phyloP scores from a whole-genome alignment of 2,329 filamentous ascomycete genomes.

The Fusarium anthophilum region DNA sequence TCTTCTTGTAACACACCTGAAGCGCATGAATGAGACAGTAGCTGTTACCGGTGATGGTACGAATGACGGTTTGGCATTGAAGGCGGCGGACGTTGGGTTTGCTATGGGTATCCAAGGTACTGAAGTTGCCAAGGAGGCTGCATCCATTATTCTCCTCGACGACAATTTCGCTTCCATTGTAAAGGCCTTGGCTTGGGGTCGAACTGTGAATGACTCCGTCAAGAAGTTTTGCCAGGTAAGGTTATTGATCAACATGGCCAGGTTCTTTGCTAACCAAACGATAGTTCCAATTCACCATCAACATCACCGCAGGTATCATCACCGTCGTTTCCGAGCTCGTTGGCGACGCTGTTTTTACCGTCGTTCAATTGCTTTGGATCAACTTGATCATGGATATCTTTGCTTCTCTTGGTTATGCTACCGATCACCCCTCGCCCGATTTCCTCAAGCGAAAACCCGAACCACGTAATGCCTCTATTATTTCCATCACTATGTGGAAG shows the following conservation, averaged over 20 bases:
- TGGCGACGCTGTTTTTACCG: conserved; percentile 67
- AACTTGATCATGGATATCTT: conserved; percentile 78
- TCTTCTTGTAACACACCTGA: conserved; percentile 64
- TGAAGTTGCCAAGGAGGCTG: conserved; percentile 74
- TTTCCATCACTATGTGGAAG: conserved; percentile 73
- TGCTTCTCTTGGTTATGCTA: conserved; percentile 71
- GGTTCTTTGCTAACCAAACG: background rate
- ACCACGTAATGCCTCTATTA: conserved; percentile 74
- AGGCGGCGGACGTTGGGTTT: conserved; percentile 73
- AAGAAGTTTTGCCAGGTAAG: conserved; percentile 71
- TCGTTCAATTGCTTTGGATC: conserved; percentile 74
- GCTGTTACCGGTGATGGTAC: conserved; percentile 74
- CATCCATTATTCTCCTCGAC: conserved; percentile 73
- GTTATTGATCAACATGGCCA: background rate
- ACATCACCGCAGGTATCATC: conserved; percentile 73
- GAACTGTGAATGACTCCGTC: conserved; percentile 73
- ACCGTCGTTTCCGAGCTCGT: conserved; percentile 72
- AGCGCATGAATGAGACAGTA: conserved; percentile 64
- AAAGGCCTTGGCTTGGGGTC: conserved; percentile 74
- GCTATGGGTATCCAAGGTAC: conserved; percentile 75
- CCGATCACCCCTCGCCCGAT: conserved; percentile 66
- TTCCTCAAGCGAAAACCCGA: conserved; percentile 65
- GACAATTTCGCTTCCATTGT: conserved; percentile 74
- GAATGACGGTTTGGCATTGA: conserved; percentile 72
- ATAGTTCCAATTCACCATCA: conserved; percentile 74